Evolutionary conservation across 78 protist species (phyloP), one percentile per base, ranked within the genome.

Genomic region (Dictyostelium purpureum): DNA sequence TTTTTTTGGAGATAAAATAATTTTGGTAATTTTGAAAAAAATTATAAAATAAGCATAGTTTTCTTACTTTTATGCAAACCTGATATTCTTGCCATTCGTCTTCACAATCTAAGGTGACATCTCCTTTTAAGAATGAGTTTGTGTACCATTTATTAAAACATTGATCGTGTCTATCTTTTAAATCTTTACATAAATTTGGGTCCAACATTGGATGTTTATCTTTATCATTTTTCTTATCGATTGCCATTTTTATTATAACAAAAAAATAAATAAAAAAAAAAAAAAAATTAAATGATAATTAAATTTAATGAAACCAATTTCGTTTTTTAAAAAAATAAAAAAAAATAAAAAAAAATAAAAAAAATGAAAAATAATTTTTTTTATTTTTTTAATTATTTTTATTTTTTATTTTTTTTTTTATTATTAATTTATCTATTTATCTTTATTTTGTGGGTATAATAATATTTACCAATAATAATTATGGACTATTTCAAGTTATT

Each of bases 71-170:
- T 24, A 89, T 65, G 40, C 94, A 89, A 73, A 80, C 90, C 79
- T 89, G 94, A 79, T 89, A 89, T 56, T 73, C 88, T 31, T 74
- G 80, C 94, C 94, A 89, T 74, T 89, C 94, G 26, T 76, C 94
- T 45, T 77, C 79, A 76, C 94, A 89, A 7, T 89, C 94, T n/a
- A 57, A 35, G 12, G 57, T 21, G 1, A 76, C 40, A 61, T 28
- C 54, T 10, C 94, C 94, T 40, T 79, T 80, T 59, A 89, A 74
- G 47, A 89, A 89, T 26, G 66, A 21, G 47, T 69, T 79, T 31
- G 87, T 63, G 42, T 89, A 89, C 94, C 94, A 89, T 38, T 80
- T 73, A 69, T 80, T 77, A 69, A 89, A 89, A 52, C 94, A 89
- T 74, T 37, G 49, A 69, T 89, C 94, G 49, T 89, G 94, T 54